Conservation (phyloP, 2,329 filamentous ascomycete species). For the Fusarium ramigenum region DNA sequence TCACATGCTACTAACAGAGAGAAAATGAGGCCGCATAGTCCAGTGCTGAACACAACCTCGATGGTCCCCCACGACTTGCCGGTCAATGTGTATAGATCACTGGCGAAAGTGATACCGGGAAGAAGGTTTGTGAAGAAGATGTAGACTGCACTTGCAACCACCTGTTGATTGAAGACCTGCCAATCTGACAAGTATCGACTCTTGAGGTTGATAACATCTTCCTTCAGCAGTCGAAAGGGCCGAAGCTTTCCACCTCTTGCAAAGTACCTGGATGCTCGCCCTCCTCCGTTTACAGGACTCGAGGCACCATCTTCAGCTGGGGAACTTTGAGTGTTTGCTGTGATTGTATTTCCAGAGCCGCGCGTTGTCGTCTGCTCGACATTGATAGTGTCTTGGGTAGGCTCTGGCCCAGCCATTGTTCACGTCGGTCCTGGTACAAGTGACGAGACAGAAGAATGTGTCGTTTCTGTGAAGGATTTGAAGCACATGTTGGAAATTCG, state of each 20-base stretch:
- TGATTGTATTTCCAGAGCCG: slow-evolving; percentile 21
- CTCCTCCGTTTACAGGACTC: background rate
- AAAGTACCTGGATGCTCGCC: slow-evolving; percentile 37
- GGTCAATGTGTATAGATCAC: slow-evolving; percentile 69
- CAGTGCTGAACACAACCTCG: slow-evolving; percentile 73
- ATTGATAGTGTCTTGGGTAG: slow-evolving; percentile 4
- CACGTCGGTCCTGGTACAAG: background rate
- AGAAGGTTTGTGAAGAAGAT: slow-evolving; percentile 74
- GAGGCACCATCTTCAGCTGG: background rate
- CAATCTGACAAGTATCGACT: slow-evolving; percentile 62
- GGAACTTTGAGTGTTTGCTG: slow-evolving; percentile 4
- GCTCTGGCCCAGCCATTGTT: slow-evolving; percentile 7
- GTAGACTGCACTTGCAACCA: slow-evolving; percentile 71
- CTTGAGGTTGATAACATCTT: slow-evolving; percentile 58
- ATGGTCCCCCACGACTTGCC: slow-evolving; percentile 72
- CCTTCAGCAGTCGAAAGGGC: slow-evolving; percentile 62
- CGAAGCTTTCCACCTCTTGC: slow-evolving; percentile 54
- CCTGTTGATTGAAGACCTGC: slow-evolving; percentile 69
- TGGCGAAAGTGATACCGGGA: slow-evolving; percentile 73
- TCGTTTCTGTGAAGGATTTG: background rate
- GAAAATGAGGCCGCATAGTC: slow-evolving; percentile 70
- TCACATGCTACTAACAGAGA: slow-evolving; percentile 56
- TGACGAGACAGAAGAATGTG: background rate
- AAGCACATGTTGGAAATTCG: slow-evolving; percentile 5
- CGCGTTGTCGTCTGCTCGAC: slow-evolving; percentile 10